Base-by-base conservation (phyloP, 1,284 basidiomycete species). In the Fistulinella cinereoalba region DNA sequence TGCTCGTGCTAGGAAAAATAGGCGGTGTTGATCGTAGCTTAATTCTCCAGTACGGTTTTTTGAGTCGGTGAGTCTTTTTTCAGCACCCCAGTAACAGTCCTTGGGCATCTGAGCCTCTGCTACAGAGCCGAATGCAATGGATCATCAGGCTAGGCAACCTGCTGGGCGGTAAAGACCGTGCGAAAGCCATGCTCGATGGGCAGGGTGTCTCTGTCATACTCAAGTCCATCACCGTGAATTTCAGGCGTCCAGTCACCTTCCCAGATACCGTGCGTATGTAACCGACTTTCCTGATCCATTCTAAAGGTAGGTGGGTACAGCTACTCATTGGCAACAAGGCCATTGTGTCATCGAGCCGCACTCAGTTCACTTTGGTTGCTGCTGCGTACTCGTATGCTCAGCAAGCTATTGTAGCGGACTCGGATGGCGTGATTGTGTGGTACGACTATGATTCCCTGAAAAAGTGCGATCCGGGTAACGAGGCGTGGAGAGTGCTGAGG, bases 141-240 rank as follows among this genome's bases (percentile, higher is more conserved):
- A 72, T 85, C 66, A 59, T 64, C 22, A 70, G 72, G 3, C 51
- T 88, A 6, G 85, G 78, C 0, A 58, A 72, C 24, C 71, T 77
- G 43, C 65, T 86, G 24, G 85, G 83, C 9, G 86, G 85, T 1
- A 67, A 74, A 10, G 61, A 67, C 11, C 74, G 69, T 50, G 78
- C 73, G 9, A 63, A 74, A 31, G 76, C 73, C 5, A 79, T 88
- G 73, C 62, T 85, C 39, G 72, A 69, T 37, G 83, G 76, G 4
- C 64, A 77, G 54, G 86, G 85, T 6, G 59, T 85, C 18, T 84
- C 81, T 7, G 62, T 88, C 47, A 88, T 88, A 55, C 74, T 88
- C 44, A 87, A 87, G 58, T 83, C 80, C 21, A 73, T 88, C 46
- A 73, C 76, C 32, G 66, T 88, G 44, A 76, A 79, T 55, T 89